Base-by-base conservation (phyloP, 495 filamentous ascomycete species). In the Schizothecium vesticola region DNA sequence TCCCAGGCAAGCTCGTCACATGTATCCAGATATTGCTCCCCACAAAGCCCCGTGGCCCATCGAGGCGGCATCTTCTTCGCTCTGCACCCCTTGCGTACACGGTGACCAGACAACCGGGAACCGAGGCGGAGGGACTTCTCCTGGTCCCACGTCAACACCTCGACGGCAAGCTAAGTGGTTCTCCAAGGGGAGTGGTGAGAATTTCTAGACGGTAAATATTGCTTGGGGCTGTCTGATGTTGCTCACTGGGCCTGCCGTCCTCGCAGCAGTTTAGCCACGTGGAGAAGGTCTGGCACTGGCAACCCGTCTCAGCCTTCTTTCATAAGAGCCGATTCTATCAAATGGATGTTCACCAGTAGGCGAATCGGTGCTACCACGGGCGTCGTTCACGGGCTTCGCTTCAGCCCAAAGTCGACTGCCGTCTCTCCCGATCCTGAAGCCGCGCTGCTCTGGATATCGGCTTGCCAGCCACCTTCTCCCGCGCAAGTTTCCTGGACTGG, bases 1-100 rank as follows among this genome's bases (percentile, higher is more conserved):
- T 60, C 56, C 64, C 56, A 57, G 25, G 56, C n/a, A 59, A 51
- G 64, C 64, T 66, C 56, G 64, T 60, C 64, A 60, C 64, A 66
- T 66, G 64, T 25, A 23, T 66, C 56, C 16, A 31, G 24, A 66
- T 66, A 66, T 66, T 66, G 23, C 57, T 61, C 56, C 65, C 57
- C 65, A 59, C 64, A 64, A 57, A 58, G 51, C n/a, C 26, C 64
- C 16, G 55, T 43, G 62, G 62, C 62, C 33, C 51, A 29, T 64
- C 62, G 51, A 56, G 62, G 62, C 33, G 23, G 5, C 21, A 4
- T 21, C 16, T 55, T 43, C 29, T 25, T 16, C n/a, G 55, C 25
- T 65, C 56, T 57, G 31, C 21, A 23, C 12, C 29, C 22, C 16
- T 61, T 60, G 58, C 55, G 31, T 36, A 29, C 66, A 59, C n/a